Evolutionary conservation across 2,329 filamentous ascomycete genomes (phyloP).

Genomic region (Pezicula rhizophila): DNA sequence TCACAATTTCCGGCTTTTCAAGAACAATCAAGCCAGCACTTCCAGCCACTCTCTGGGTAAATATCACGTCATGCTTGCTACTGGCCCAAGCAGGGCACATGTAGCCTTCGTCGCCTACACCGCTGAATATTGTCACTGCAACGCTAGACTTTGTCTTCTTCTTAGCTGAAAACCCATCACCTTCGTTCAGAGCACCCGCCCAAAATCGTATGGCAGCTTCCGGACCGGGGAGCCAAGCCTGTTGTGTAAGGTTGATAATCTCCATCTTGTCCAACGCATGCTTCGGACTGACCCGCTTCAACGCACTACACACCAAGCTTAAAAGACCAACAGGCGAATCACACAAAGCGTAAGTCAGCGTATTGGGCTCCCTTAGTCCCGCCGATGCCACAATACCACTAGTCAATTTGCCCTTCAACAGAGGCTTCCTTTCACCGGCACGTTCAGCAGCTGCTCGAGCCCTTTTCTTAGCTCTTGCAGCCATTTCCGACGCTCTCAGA

Average conservation of each 20-base stretch:
- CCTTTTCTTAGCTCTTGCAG: background rate
- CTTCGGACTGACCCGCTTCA: slow-evolving; percentile 35
- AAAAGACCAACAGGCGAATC: slow-evolving; percentile 55
- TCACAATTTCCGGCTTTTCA: slow-evolving; percentile 17
- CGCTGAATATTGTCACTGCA: slow-evolving; percentile 19
- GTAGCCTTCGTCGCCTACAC: slow-evolving; percentile 13
- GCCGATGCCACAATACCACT: slow-evolving; percentile 12
- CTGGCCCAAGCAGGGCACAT: slow-evolving; percentile 20
- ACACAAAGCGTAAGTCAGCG: slow-evolving; percentile 52
- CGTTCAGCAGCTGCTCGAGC: background rate
- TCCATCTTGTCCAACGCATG: slow-evolving; percentile 42
- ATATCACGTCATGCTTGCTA: slow-evolving; percentile 17
- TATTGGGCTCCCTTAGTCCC: slow-evolving; percentile 27
- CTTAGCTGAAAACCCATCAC: background rate
- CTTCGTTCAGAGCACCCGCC: slow-evolving; percentile 28
- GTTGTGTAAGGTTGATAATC: slow-evolving; percentile 53
- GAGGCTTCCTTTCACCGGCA: background rate
- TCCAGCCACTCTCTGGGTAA: slow-evolving; percentile 16
- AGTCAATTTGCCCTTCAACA: slow-evolving; percentile 2
- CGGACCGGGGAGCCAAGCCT: slow-evolving; percentile 62
- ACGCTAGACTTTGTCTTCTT: slow-evolving; percentile 7
- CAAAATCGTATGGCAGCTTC: slow-evolving; percentile 54
- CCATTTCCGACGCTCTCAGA: slow-evolving; percentile 19
- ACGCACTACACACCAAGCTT: slow-evolving; percentile 44
- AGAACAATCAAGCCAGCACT: slow-evolving; percentile 15